These are phyloP conservation scores for Globisporangium polare DNA, from an alignment of 352 stramenopile species.

Conservation along the genomic window DNA sequence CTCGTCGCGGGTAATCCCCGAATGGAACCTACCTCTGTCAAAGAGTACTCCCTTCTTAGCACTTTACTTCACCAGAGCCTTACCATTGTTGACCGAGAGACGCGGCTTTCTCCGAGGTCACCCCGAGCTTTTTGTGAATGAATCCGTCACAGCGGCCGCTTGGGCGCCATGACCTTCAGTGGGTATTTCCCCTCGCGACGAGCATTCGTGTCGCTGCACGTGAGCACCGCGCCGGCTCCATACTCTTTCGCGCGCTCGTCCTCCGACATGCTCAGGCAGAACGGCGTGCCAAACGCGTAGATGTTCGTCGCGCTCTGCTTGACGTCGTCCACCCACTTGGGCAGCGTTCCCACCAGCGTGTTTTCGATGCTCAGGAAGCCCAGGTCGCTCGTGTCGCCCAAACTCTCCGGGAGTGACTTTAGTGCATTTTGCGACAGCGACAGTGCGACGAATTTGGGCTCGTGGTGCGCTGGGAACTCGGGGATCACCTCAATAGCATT, in stretches of 20 bases:
- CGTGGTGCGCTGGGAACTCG: slow-evolving; percentile 13
- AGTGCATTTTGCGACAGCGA: slow-evolving; percentile 26
- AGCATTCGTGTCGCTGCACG: slow-evolving; percentile 17
- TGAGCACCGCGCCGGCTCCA: slow-evolving; percentile 12
- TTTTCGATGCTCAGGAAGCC: slow-evolving; percentile 32
- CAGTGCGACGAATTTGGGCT: slow-evolving; percentile 18
- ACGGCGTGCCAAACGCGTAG: slow-evolving; percentile 22
- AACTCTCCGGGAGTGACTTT: slow-evolving; percentile 15
- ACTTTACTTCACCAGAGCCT: too few species aligned
- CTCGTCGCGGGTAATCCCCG: too few species aligned
- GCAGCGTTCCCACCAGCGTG: slow-evolving; percentile 21
- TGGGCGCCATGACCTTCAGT: slow-evolving; percentile 6
- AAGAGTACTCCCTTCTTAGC: not conserved
- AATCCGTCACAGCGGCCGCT: slow-evolving; percentile 4
- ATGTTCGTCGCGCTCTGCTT: slow-evolving; percentile 24
- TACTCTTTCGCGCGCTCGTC: slow-evolving; percentile 5
- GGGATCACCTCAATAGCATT: slow-evolving; percentile 26
- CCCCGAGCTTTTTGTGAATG: not conserved
- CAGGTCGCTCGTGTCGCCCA: slow-evolving; percentile 22
- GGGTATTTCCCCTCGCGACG: slow-evolving; percentile 14
- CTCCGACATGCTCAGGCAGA: slow-evolving; percentile 16
- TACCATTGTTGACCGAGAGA: not conserved
- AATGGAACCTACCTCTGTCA: too few species aligned
- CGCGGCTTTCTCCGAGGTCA: too few species aligned
- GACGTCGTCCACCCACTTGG: slow-evolving; percentile 25